Percentiles rank a stretch among this genome's conserved stretches.
Evolutionary conservation across 495 filamentous ascomycete species (phyloP).

Genomic region (Penicillium cosmopolitanum): DNA sequence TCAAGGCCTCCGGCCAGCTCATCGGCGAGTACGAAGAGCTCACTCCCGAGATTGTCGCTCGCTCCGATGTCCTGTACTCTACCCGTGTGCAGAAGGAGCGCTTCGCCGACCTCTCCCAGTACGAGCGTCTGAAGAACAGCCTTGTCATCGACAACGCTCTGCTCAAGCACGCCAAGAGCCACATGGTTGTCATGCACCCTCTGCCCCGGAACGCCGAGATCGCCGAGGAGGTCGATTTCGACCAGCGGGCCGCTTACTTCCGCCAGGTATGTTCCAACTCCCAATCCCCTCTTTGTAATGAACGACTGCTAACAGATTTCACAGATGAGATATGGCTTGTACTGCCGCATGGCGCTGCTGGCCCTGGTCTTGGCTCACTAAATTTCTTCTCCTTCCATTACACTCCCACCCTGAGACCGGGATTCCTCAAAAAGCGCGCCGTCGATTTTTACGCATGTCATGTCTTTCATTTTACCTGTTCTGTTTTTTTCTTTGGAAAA

Average conservation of each 20-base stretch:
- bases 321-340: slow-evolving; percentile 97
- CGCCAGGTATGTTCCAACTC: slow-evolving; percentile 81
- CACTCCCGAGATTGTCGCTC: slow-evolving; percentile 80
- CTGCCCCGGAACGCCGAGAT: slow-evolving; percentile 92
- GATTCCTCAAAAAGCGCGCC: slow-evolving; percentile 19
- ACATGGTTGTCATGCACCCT: slow-evolving; percentile 94
- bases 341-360: slow-evolving; percentile 95
- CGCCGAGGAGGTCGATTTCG: slow-evolving; percentile 93
- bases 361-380: slow-evolving; percentile 82
- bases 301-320: slow-evolving; percentile 42
- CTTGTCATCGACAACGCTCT: slow-evolving; percentile 88
- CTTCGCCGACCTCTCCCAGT: slow-evolving; percentile 76
- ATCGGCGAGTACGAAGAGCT: slow-evolving; percentile 72
- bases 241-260: slow-evolving; percentile 96
- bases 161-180: slow-evolving; percentile 87
- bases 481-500: slow-evolving; percentile 34
- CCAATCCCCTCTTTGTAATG: background rate
- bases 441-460: slow-evolving; percentile 30
- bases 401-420: slow-evolving; percentile 30
- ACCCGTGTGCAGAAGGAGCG: slow-evolving; percentile 96
- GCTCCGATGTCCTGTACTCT: slow-evolving; percentile 90
- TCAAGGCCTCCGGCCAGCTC: slow-evolving; percentile 75
- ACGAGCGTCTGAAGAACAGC: slow-evolving; percentile 82
- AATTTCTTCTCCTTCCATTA: slow-evolving; percentile 23
- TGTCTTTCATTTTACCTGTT: slow-evolving; percentile 32